Evolutionary conservation across 2,329 filamentous ascomycete species (phyloP), one percentile per base, ranked within the genome.

Genomic region (Rutstroemia sydowiana): DNA sequence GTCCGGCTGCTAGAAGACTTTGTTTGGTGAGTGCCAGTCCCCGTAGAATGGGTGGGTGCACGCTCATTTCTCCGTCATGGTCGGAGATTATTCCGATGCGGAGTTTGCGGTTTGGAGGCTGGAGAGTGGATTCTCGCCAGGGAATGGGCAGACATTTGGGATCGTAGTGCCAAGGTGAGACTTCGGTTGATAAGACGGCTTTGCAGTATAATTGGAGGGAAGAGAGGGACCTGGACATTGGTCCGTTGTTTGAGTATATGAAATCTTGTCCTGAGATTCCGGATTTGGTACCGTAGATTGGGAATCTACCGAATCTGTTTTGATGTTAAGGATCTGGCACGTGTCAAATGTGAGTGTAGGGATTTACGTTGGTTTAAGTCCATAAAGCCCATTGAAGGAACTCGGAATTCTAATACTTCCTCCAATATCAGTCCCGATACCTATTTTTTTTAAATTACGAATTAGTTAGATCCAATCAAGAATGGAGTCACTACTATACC

Each of bases 341-440:
- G 6, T 48, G 23, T 26, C 23, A 26, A 4, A 32, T 8, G 21
- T 16, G 14, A 37, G 10, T 18, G 11, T 16, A 9, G 44, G 13
- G 11, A 58, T 58, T 43, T 34, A 64, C 62, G 61, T 61, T 3
- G 69, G 69, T 48, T 71, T 72, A 28, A 71, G 55, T 2, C 69
- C 69, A 56, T 69, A 71, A 1, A 70, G 54, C 26, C 62, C 58
- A 58, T 66, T 69, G 52, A 67, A 71, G 2, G 66, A 64, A 51
- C 63, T 59, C 0, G 70, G 69, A 42, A 71, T 69, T 20, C 69
- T 62, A 39, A 71, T 66, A 47, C 64, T 68, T 7, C 69, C 69
- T n/a, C 64, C 52, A 40, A 54, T 47, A 52, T 54, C 52, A 4
- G 52, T 54, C 9, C 52, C 52, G 18, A 54, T 39, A 11, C 52